Evolutionary conservation across 345 rosid species (phyloP).

Genomic region (Eucalyptus albens): DNA sequence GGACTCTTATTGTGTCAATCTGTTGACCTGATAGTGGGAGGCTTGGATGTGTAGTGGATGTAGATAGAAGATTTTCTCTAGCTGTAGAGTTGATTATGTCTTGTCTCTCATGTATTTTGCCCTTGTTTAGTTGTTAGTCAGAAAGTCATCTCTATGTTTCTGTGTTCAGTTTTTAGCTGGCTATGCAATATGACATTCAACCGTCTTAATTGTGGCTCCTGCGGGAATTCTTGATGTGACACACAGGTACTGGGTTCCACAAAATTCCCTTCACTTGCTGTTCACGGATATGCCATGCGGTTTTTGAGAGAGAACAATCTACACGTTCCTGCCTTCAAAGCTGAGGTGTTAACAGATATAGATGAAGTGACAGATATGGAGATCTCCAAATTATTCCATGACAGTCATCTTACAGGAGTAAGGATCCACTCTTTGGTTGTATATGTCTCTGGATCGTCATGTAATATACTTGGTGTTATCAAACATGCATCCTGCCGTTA

Average conservation of each 20-base stretch:
- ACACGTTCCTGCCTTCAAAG: constrained; percentile 31
- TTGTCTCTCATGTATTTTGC: background rate
- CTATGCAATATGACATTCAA: background rate
- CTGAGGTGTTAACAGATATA: constrained; percentile 50
- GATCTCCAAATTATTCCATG: constrained; percentile 40
- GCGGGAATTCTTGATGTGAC: constrained; percentile 35
- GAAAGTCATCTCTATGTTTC: background rate
- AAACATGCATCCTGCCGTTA: background rate
- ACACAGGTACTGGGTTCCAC: constrained; percentile 10
- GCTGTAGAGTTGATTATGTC: background rate
- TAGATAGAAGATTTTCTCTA: background rate
- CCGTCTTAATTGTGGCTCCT: background rate
- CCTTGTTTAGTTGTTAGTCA: background rate
- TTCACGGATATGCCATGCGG: constrained; percentile 74
- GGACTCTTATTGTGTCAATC: background rate
- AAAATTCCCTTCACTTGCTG: constrained; percentile 15
- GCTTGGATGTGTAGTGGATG: background rate
- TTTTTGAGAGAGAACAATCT: constrained; percentile 53
- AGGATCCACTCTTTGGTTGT: background rate
- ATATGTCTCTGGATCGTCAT: background rate
- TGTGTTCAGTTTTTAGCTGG: background rate
- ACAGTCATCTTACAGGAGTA: constrained; percentile 78
- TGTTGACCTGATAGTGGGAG: background rate
- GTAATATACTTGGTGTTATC: background rate
- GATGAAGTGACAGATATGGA: constrained; percentile 40